phyloP scores from a whole-genome alignment of 208 protist genomes.

The Acanthamoeba triangularis region DNA sequence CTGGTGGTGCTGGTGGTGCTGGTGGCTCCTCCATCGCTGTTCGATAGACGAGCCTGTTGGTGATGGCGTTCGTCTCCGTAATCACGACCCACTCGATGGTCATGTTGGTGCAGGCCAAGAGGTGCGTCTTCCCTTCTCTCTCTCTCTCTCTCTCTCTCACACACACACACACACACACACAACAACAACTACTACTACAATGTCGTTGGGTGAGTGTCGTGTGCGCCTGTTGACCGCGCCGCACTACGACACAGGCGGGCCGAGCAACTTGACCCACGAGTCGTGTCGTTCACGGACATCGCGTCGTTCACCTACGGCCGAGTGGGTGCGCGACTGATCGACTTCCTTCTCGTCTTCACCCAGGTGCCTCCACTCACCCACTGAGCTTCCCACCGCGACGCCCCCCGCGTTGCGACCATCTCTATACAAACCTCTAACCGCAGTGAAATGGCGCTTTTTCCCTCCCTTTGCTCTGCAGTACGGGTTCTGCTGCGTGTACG shows the following conservation, averaged over 20 bases:
- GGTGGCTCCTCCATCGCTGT: not conserved
- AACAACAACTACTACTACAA: not conserved
- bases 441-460: not conserved
- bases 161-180: not conserved
- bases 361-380: not conserved
- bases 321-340: not conserved
- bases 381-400: not conserved
- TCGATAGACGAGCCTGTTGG: conserved; percentile 29
- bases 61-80: conserved; percentile 68
- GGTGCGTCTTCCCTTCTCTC: not conserved
- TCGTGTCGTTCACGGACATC: conserved; percentile 74
- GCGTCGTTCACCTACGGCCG: conserved; percentile 38
- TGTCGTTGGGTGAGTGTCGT: not conserved
- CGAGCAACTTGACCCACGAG: not conserved
- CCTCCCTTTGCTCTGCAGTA: conserved; percentile 28
- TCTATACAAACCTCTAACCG: not conserved
- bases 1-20: not conserved
- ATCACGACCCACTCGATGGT: conserved; percentile 77
- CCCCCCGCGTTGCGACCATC: not conserved
- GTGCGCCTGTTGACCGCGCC: not conserved
- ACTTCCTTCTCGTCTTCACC: conserved; percentile 77
- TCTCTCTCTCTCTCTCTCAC: not conserved
- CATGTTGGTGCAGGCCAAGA: conserved; percentile 56
- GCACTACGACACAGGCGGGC: not conserved
- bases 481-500: conserved; percentile 78